Percentiles rank a stretch among this genome's conserved stretches.
These are phyloP conservation scores for Crithidia bombi DNA, from an alignment of 208 protist genomes.

Conservation along the genomic window DNA sequence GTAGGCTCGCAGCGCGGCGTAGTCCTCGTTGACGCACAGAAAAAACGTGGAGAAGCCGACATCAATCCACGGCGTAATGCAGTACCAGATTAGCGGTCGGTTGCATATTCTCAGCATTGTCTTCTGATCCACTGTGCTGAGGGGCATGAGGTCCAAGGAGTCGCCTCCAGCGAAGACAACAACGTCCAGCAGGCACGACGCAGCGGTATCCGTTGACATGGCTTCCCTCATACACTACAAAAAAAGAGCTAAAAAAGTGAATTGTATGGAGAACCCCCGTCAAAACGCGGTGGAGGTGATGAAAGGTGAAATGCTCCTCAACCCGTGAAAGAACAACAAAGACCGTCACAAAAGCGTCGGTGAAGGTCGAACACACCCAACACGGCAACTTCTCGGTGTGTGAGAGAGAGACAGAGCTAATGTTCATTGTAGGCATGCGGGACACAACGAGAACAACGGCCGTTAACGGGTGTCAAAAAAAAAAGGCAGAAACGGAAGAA, in stretches of 20 bases:
- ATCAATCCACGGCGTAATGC: slow-evolving; percentile 70
- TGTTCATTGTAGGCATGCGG: too few relatives aligned
- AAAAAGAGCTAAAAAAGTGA: not conserved
- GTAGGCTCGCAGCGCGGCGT: slow-evolving; percentile 62
- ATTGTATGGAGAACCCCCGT: too few relatives aligned
- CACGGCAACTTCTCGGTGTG: too few relatives aligned
- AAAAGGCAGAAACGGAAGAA: too few relatives aligned
- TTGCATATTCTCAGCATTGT: slow-evolving; percentile 78
- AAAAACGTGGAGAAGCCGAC: slow-evolving; percentile 80
- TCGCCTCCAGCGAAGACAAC: slow-evolving; percentile 83
- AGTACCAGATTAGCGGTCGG: slow-evolving; percentile 86
- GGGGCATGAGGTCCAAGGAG: slow-evolving; percentile 54
- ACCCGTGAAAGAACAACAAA: too few relatives aligned
- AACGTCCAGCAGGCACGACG: slow-evolving; percentile 68
- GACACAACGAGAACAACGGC: too few relatives aligned
- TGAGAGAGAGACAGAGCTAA: too few relatives aligned
- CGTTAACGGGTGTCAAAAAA: too few relatives aligned
- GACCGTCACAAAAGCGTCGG: too few relatives aligned
- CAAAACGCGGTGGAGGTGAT: too few relatives aligned
- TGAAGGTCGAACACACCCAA: too few relatives aligned
- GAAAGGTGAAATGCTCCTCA: too few relatives aligned
- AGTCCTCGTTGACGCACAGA: slow-evolving; percentile 79
- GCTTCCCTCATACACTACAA: not conserved
- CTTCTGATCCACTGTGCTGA: slow-evolving; percentile 67
- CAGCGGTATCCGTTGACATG: slow-evolving; percentile 32